A percentile compares a stretch with the other conserved stretches of the same genome.
Evolutionary conservation across 768 basidiomycete genomes (phyloP).

Genomic region (Mycena leptocephala): DNA sequence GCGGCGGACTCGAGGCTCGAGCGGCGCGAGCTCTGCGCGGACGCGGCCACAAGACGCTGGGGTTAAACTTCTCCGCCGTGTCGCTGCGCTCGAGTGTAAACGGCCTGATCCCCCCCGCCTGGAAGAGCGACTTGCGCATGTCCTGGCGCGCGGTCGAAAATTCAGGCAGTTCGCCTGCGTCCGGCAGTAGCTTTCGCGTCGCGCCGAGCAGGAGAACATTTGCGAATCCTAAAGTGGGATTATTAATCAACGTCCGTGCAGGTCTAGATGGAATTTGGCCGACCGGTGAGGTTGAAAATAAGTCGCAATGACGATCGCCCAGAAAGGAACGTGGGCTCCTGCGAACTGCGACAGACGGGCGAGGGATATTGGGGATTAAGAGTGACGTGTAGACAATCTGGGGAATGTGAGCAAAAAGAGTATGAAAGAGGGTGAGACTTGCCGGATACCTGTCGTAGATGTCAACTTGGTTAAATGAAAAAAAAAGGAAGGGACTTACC

Average conservation of each 20-base stretch:
- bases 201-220: constrained; percentile 40
- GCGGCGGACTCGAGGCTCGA: constrained; percentile 11
- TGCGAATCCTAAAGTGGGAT: constrained; percentile 36
- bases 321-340: constrained; percentile 44
- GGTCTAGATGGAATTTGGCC: background rate
- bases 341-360: constrained; percentile 46
- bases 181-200: constrained; percentile 36
- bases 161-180: constrained; percentile 26
- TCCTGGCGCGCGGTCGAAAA: constrained; percentile 32
- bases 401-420: background rate
- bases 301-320: constrained; percentile 40
- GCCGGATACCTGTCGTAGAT: constrained; percentile 29
- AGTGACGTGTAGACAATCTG: constrained; percentile 48
- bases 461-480: background rate
- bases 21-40: constrained; percentile 5
- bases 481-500: constrained; percentile 30
- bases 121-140: constrained; percentile 25
- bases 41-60: constrained; percentile 16
- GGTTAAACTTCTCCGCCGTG: constrained; percentile 15
- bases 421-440: background rate
- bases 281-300: constrained; percentile 51
- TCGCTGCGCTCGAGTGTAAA: constrained; percentile 31
- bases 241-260: background rate
- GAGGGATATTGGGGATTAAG: constrained; percentile 47
- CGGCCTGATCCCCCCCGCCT: constrained; percentile 25